Conservation (phyloP, 805 yeast genomes). For the Naumovozyma dairenensis region DNA sequence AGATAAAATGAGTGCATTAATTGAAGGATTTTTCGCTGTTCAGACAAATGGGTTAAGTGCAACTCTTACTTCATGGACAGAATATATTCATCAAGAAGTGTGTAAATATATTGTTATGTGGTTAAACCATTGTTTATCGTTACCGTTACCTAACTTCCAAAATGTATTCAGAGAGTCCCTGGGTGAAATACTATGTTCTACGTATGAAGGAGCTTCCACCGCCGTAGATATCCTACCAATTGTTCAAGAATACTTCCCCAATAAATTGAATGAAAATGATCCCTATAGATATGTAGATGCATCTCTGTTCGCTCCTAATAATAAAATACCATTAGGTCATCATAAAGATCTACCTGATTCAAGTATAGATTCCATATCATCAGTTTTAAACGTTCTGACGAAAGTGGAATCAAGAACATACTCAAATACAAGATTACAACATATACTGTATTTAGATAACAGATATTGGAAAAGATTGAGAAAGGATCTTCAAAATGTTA, state of each 20-base stretch:
- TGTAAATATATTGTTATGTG: slow-evolving; percentile 40
- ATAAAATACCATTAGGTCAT: slow-evolving; percentile 28
- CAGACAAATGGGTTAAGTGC: slow-evolving; percentile 46
- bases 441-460: slow-evolving; percentile 46
- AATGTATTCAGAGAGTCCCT: slow-evolving; percentile 33
- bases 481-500: slow-evolving; percentile 35
- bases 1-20: slow-evolving; percentile 15
- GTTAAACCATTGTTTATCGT: slow-evolving; percentile 35
- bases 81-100: slow-evolving; percentile 40
- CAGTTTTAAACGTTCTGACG: slow-evolving; percentile 12
- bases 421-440: slow-evolving; percentile 44
- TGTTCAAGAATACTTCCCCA: slow-evolving; percentile 17
- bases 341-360: slow-evolving; percentile 21
- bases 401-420: slow-evolving; percentile 11
- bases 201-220: slow-evolving; percentile 8
- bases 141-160: slow-evolving; percentile 33
- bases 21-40: slow-evolving; percentile 32
- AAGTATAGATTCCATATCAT: slow-evolving; percentile 24
- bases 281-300: slow-evolving; percentile 20
- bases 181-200: slow-evolving; percentile 35
- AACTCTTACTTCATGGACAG: slow-evolving; percentile 42
- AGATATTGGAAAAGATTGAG: slow-evolving; percentile 48
- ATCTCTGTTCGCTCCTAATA: slow-evolving; percentile 29
- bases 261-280: slow-evolving; percentile 10
- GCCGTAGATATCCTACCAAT: slow-evolving; percentile 19